Evolutionary conservation across 805 yeast species (phyloP).

Genomic region (Ogataea zsoltii): DNA sequence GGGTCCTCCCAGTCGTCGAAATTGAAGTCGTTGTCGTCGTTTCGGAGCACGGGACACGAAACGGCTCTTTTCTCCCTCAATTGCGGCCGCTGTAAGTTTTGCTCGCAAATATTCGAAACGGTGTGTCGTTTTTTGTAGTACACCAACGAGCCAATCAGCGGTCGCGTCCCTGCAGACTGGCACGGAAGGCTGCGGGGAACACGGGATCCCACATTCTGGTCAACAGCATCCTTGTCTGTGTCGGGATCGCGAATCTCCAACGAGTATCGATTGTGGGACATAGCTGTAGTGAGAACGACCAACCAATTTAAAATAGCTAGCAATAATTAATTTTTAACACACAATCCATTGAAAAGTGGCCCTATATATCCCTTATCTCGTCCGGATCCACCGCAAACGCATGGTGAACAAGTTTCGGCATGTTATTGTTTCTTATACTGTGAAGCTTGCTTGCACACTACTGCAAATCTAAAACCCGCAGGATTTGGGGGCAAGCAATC

Average conservation of each 20-base stretch:
- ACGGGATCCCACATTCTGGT: not conserved
- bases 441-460: not conserved
- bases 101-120: slow-evolving; percentile 3
- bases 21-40: not conserved
- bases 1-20: not conserved
- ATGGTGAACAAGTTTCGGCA: not conserved
- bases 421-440: not conserved
- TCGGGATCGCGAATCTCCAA: slow-evolving; percentile 12
- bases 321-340: too few relatives aligned
- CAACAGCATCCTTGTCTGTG: not conserved
- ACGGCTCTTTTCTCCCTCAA: not conserved
- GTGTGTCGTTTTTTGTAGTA: slow-evolving; percentile 23
- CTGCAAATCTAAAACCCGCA: not conserved
- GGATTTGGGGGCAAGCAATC: slow-evolving; percentile 5
- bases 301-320: too few relatives aligned
- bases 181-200: too few relatives aligned
- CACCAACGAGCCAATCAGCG: slow-evolving; percentile 32
- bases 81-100: not conserved
- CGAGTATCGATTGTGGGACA: slow-evolving; percentile 10
- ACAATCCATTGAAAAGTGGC: too few relatives aligned
- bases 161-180: slow-evolving; percentile 22
- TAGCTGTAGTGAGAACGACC: not conserved
- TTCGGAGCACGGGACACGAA: slow-evolving; percentile 8
- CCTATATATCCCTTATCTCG: not conserved
- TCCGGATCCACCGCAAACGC: not conserved